phyloP scores from a whole-genome alignment of 2,329 filamentous ascomycete genomes.

The Daldinia sp. region DNA sequence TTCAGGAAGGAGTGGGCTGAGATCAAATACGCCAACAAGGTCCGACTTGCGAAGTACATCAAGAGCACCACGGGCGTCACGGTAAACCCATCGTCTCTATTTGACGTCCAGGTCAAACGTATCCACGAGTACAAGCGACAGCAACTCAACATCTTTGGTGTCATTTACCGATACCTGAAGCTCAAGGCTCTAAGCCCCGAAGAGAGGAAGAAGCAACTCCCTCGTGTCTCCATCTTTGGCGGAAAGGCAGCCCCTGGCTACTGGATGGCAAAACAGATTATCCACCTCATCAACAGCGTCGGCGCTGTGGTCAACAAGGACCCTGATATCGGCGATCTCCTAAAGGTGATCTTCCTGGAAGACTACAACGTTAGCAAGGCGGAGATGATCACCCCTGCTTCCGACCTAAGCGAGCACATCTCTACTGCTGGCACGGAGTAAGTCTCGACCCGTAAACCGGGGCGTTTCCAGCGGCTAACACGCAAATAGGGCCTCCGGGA shows the following conservation, averaged over 20 bases:
- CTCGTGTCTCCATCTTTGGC: slow-evolving; percentile 94
- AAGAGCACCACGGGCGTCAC: slow-evolving; percentile 79
- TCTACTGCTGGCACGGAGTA: slow-evolving; percentile 95
- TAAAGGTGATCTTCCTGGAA: slow-evolving; percentile 97
- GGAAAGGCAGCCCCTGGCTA: slow-evolving; percentile 98
- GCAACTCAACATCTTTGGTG: slow-evolving; percentile 98
- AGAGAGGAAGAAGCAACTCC: slow-evolving; percentile 84
- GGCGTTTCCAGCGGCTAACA: slow-evolving; percentile 27
- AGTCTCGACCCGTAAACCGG: slow-evolving; percentile 42
- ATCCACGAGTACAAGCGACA: slow-evolving; percentile 99
- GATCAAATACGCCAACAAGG: slow-evolving; percentile 97
- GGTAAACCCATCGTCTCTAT: slow-evolving; percentile 87
- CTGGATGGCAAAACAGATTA: slow-evolving; percentile 99
- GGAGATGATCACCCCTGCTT: slow-evolving; percentile 93
- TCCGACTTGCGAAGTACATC: slow-evolving; percentile 90
- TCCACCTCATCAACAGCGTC: slow-evolving; percentile 94
- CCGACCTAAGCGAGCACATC: slow-evolving; percentile 97
- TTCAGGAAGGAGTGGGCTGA: slow-evolving; percentile 96
- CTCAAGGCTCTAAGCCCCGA: slow-evolving; percentile 87
- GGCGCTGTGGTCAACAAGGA: slow-evolving; percentile 92
- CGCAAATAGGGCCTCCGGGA: slow-evolving; percentile 69
- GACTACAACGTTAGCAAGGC: slow-evolving; percentile 99
- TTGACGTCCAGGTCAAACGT: slow-evolving; percentile 98
- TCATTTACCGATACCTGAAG: slow-evolving; percentile 90
- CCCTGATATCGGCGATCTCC: slow-evolving; percentile 85